These are phyloP conservation scores for Apophysomyces variabilis DNA, from an alignment of 371 early-diverging fungal species.

Conservation along the genomic window DNA sequence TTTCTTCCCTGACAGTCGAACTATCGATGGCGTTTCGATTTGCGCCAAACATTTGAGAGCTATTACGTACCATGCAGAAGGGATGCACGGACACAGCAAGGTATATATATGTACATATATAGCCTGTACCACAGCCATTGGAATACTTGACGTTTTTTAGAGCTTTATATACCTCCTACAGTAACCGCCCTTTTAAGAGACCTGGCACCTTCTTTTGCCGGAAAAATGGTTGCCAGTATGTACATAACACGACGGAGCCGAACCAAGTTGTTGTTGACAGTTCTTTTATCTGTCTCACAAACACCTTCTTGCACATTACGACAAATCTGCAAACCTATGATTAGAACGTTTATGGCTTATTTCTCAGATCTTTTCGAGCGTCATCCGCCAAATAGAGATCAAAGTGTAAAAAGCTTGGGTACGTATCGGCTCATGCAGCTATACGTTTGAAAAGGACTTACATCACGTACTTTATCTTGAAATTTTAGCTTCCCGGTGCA, in stretches of 20 bases:
- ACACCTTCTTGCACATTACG: neutral
- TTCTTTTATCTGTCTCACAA: neutral
- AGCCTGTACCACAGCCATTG: neutral
- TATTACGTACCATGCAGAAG: neutral
- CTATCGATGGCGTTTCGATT: neutral
- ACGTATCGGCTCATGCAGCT: neutral
- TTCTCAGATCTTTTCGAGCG: neutral
- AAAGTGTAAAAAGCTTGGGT: slow-evolving; percentile 1
- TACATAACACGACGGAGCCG: neutral
- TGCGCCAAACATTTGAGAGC: neutral
- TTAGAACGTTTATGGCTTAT: neutral
- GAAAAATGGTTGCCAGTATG: neutral
- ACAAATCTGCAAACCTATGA: neutral
- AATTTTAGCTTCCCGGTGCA: neutral
- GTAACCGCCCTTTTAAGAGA: neutral
- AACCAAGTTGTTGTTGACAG: neutral
- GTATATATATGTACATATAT: neutral
- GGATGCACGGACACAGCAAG: neutral
- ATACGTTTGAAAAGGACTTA: neutral
- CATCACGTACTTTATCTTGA: neutral
- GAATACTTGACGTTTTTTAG: neutral
- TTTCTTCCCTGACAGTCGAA: neutral
- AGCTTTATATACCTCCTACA: neutral
- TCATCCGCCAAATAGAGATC: neutral
- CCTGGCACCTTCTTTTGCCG: neutral